Evolutionary conservation across 2,329 filamentous ascomycete genomes (phyloP), one percentile per base, ranked within the genome.

Genomic region (Neocucurbitaria cava): DNA sequence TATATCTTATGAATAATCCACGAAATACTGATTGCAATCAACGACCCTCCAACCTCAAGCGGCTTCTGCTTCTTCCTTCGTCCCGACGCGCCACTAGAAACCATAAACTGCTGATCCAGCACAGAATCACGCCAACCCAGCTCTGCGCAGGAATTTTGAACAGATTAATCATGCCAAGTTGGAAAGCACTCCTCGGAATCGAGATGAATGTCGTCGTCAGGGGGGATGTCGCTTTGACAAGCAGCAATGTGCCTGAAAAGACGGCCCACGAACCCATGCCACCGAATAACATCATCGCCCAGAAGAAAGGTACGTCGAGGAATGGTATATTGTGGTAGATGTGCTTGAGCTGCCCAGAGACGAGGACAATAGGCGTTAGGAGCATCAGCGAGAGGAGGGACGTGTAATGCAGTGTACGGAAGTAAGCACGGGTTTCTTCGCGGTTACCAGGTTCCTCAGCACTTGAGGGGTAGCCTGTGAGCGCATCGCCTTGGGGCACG

Each of bases 271-370:
- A 77, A 3, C 79, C 80, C 6, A 81, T 65, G 1, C 79, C 79
- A 2, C 80, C 80, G 50, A 80, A 80, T 3, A 79, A 61, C 35
- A 81, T 78, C 76, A 84, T 80, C 38, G 84, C 70, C 82, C 82
- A 84, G 71, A 83, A 83, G 66, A 81, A 85, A 2, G 81, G 81
- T 1, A 83, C 79, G 52, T 84, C 82, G 10, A 84, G 75, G 68
- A 83, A 81, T 49, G 83, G 83, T 50, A 82, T 82, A 55, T 84
- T 83, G 17, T 79, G 77, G 47, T 74, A 74, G 30, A 85, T 82
- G 50, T 80, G 75, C 5, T 69, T 65, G 2, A 82, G 61, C 47
- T 84, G 82, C 28, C 82, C 82, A 1, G 79, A 81, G 17, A 84
- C 56, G 23, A 83, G 64, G 18, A 82, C 76, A 39, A 83, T 75